A percentile compares a stretch with the other conserved stretches of the same genome.
Conservation (phyloP, 2,329 filamentous ascomycete genomes). For the Trichoderma asperellum region DNA sequence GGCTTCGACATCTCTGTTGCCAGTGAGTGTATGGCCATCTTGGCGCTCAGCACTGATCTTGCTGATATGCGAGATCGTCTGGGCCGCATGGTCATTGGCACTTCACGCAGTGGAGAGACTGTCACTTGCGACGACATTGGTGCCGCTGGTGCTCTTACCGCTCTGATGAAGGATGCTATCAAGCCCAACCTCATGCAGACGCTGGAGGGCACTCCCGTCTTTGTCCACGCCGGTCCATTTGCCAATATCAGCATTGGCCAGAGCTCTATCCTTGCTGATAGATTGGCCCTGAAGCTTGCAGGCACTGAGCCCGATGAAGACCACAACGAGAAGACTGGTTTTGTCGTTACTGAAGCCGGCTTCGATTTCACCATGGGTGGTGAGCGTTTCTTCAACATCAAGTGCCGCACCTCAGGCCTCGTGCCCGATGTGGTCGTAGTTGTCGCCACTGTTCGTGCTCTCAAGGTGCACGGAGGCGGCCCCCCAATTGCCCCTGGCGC, state of each 20-base stretch:
- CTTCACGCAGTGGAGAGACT: conserved; percentile 81
- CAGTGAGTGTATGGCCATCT: conserved; percentile 97
- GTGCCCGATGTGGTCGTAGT: conserved; percentile 92
- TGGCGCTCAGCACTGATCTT: conserved; percentile 87
- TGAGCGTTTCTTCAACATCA: conserved; percentile 99
- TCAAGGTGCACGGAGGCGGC: conserved; percentile 96
- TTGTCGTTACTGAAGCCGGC: conserved; percentile 93
- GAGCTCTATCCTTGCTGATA: conserved; percentile 92
- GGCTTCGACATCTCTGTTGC: conserved; percentile 98
- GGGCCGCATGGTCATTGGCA: conserved; percentile 93
- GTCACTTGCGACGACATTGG: conserved; percentile 97
- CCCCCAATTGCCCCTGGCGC: conserved; percentile 91
- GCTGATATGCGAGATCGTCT: conserved; percentile 90
- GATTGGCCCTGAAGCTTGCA: conserved; percentile 91
- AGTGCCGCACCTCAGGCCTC: conserved; percentile 92
- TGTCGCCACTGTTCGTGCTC: conserved; percentile 90
- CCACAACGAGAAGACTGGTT: conserved; percentile 79
- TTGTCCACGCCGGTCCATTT: conserved; percentile 96
- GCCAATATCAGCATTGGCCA: conserved; percentile 98
- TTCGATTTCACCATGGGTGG: conserved; percentile 99
- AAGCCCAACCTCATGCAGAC: conserved; percentile 99
- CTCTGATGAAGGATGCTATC: conserved; percentile 96
- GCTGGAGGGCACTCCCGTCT: conserved; percentile 93
- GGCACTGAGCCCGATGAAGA: conserved; percentile 93
- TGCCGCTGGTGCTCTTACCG: conserved; percentile 86